Base-by-base conservation (phyloP, 495 filamentous ascomycete genomes). In the Daldinia decipiens region DNA sequence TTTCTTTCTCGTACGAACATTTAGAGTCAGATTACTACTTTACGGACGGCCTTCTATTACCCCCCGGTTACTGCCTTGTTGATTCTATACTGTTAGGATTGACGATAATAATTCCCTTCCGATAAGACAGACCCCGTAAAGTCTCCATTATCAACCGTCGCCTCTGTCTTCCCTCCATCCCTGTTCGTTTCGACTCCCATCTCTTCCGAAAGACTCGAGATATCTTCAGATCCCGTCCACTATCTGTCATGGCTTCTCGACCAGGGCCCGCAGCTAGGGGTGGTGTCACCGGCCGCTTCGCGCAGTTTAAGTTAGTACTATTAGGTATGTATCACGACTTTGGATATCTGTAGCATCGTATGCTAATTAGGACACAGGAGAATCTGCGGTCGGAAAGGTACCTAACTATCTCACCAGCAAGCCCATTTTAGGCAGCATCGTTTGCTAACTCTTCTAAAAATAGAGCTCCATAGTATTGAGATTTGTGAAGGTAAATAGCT, bases 321-420 rank as follows among this genome's bases (percentile, higher is more conserved):
- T 85, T 99, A 68, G 95, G 95, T 97, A 86, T 66, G 87, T 66
- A 53, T 9, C 27, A 59, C 53, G 13, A 21, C 27, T 47, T 40
- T 79, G 80, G 71, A 84, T 29, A 4, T 72, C 12, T 50, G 43
- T 53, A 15, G n/a, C 19, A 62, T 56, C 15, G 26, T 66, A 12
- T 71, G 71, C 81, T 84, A 71, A 87, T 75, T 19, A 31, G 57
- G 3, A 19, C 63, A 40, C 79, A 98, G 95, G 95, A 76, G 95
- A 99, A 84, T 98, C 95, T 68, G 95, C 95, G 47, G 95, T 99
- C 24, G 95, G 95, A 90, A 98, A 97, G 92, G 93, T 95, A 82
- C 7, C 45, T 74, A 65, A 9, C 32, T 6, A n/a, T 29, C 11
- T 17, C 39, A 19, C 51, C 19, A 62, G 19, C 32, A 45, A 50